Evolutionary conservation across 352 stramenopile species (phyloP), one percentile per base, ranked within the genome.

Genomic region (Pythium volutum): DNA sequence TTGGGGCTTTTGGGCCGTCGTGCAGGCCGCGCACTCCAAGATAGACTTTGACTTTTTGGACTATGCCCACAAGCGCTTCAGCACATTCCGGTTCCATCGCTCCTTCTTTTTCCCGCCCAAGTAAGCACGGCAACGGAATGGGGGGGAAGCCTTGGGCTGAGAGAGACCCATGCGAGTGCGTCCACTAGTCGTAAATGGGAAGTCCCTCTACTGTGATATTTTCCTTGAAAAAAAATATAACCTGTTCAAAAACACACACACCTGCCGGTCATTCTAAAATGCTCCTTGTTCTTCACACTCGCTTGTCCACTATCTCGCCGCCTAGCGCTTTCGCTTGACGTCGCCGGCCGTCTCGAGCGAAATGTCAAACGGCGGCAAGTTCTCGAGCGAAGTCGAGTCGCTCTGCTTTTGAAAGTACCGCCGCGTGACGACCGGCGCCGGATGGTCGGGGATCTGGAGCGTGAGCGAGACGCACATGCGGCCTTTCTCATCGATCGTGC

Each of bases 1-100:
- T 62, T 98, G 93, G 93, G 91, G 89, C 56, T 88, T 95, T 45
- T 98, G 93, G 93, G 85, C 92, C n/a, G 61, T 98, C 39, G 88
- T 98, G 25, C 93, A 98, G 77, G 81, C 87, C 4, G 80, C 74
- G 10, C 82, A 95, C 69, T 96, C 87, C 49, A 91, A 87, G 74
- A 96, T 96, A 63, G 87, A 96, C 71, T 96, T 96, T 68, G 82
- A 96, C 72, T 96, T 96, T 63, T 52, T 94, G 51, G 79, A 89
- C 62, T 96, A 96, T 64, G 87, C 85, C 27, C 68, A 69, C 15
- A 91, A 92, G 66, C 85, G 87, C 43, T 92, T 96, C 56, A 75
- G 62, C 7, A 84, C 81, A n/a, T 95, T 93, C 51, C 77, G 90
- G 42, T 69, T 83, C 67, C 87, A 95, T 45, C 73, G 75, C 47